Base-by-base conservation (phyloP, 495 filamentous ascomycete species). In the Penicillium arizonense region DNA sequence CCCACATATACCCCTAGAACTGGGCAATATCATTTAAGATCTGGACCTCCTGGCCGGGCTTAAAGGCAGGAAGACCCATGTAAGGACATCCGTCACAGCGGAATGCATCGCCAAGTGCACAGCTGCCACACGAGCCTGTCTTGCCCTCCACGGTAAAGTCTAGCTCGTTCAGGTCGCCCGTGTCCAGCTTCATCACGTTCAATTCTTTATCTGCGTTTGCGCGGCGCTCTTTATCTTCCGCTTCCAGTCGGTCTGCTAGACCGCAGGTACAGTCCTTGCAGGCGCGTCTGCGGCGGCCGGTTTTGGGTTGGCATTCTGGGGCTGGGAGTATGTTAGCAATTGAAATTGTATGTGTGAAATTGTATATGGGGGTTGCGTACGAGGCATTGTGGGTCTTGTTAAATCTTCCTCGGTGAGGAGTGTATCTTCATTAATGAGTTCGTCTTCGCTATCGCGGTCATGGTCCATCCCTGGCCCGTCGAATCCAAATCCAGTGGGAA, bases 251-350 rank as follows among this genome's bases (percentile, higher is more conserved):
- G 57, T 87, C 79, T 3, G 88, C 87, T 4, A 98, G 80, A 35
- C 95, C 94, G 63, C 94, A 98, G 4, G 90, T 95, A 76, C 94
- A 98, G 74, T 98, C 94, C 73, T 97, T 97, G 77, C 94, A 98
- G 50, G 94, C 91, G 47, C 91, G 83, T 53, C 92, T 85, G 58
- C 91, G 86, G 72, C 96, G 94, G 74, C 94, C 93, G 50, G 89
- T 89, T 73, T 88, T 84, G 33, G 93, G 92, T 37, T 80, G 77
- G 63, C 93, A 97, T 71, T 95, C 88, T 16, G 85, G 79, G 44
- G 92, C 89, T 95, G 55, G 16, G 30, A 3, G 26, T 16, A 20
- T 35, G 50, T 64, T 58, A 57, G 42, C 11, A 30, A 45, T 42
- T 21, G 13, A 47, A 13, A 35, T 33, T 16, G 5, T 16, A 40